Evolutionary conservation across 805 yeast species (phyloP).

Genomic region (Teunomyces lycoperdinae): DNA sequence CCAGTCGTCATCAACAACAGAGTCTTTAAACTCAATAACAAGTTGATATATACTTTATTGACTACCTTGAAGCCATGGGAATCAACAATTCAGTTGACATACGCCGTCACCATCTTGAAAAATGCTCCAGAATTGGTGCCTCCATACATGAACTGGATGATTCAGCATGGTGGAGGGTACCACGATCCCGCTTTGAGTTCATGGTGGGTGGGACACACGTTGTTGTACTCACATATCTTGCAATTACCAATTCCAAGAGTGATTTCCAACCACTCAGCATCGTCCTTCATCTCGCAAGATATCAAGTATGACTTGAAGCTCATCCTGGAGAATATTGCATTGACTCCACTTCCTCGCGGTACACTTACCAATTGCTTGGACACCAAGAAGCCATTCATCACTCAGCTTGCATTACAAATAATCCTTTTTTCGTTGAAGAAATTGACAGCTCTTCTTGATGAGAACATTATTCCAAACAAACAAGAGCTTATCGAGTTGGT

Average conservation of each 20-base stretch:
- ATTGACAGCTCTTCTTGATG: constrained; percentile 36
- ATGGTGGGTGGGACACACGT: constrained; percentile 77
- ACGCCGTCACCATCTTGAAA: constrained; percentile 49
- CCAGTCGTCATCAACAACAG: constrained; percentile 46
- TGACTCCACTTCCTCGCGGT: constrained; percentile 58
- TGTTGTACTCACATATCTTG: constrained; percentile 59
- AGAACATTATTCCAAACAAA: constrained; percentile 13
- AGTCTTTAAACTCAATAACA: constrained; percentile 62
- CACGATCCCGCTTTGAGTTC: constrained; percentile 79
- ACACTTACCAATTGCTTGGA: constrained; percentile 57
- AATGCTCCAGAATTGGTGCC: constrained; percentile 68
- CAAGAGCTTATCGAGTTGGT: constrained; percentile 28
- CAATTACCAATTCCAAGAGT: constrained; percentile 51
- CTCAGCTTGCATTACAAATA: constrained; percentile 63
- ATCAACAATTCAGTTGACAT: constrained; percentile 57
- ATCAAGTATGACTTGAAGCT: constrained; percentile 27
- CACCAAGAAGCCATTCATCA: constrained; percentile 46
- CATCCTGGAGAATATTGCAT: constrained; percentile 58
- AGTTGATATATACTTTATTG: constrained; percentile 59
- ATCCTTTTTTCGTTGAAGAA: constrained; percentile 54
- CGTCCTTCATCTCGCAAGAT: constrained; percentile 29
- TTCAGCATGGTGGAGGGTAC: constrained; percentile 57
- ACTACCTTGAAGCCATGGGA: constrained; percentile 80
- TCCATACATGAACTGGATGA: constrained; percentile 60
- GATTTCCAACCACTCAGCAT: constrained; percentile 6